Conservation (phyloP, 2,329 filamentous ascomycete genomes). For the Dothideomycetes sp. region DNA sequence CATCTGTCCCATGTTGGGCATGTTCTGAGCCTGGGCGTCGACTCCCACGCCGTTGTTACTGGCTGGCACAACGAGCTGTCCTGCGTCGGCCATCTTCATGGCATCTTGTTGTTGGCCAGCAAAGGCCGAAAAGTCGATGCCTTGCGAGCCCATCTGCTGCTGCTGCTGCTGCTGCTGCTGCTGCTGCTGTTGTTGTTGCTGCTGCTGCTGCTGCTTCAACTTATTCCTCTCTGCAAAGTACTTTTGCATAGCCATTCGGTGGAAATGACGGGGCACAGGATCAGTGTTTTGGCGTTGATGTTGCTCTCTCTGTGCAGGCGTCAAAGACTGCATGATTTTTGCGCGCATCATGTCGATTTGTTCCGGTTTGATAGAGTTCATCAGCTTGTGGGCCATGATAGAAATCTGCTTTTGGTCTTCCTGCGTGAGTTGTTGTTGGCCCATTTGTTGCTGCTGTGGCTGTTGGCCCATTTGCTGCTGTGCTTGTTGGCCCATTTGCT, state of each 20-base stretch:
- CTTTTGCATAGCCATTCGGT: conserved; percentile 13
- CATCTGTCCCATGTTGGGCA: conserved; percentile 15
- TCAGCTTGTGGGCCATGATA: conserved; percentile 38
- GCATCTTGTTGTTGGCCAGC: conserved; percentile 53
- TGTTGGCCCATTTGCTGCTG: conserved; percentile 21
- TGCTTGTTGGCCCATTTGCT: conserved; percentile 19
- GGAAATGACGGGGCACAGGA: conserved; percentile 29
- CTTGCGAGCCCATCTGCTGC: conserved; percentile 26
- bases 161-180: conserved; percentile 21
- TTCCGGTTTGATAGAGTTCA: conserved; percentile 34
- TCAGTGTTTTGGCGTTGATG: conserved; percentile 38
- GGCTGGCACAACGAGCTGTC: conserved; percentile 55
- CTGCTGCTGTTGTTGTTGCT: conserved; percentile 15
- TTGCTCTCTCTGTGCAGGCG: conserved; percentile 39
- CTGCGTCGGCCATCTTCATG: conserved; percentile 51
- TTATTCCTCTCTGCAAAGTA: conserved; percentile 13
- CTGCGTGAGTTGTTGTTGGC: conserved; percentile 22
- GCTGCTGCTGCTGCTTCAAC: conserved; percentile 14
- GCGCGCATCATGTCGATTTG: conserved; percentile 39
- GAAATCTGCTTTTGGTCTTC: conserved; percentile 38
- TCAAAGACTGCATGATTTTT: conserved; percentile 37
- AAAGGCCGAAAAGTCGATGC: conserved; percentile 46
- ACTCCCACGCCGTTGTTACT: conserved; percentile 39
- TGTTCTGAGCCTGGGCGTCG: conserved; percentile 16
- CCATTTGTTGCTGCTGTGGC: conserved; percentile 18